Conservation (phyloP, 352 stramenopile genomes). For the Phytophthora citricola region DNA sequence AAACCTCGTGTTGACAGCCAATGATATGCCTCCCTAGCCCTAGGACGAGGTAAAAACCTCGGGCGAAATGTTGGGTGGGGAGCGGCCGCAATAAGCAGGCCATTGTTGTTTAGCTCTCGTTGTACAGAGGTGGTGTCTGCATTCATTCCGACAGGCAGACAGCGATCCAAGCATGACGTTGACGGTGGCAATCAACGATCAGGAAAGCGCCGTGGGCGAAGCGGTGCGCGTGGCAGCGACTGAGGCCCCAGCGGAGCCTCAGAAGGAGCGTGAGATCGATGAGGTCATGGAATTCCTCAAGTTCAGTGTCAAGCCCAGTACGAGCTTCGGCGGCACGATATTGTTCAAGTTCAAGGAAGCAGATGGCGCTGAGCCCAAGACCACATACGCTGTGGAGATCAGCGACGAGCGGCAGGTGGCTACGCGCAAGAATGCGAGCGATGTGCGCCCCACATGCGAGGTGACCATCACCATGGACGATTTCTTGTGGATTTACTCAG, state of each 20-base stretch:
- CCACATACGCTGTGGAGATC: conserved; percentile 77
- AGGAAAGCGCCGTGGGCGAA: conserved; percentile 16
- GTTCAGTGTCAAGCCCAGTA: conserved; percentile 81
- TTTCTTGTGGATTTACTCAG: conserved; percentile 89
- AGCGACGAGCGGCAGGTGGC: conserved; percentile 51
- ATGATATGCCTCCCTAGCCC: conserved; percentile 11
- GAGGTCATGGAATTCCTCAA: conserved; percentile 90
- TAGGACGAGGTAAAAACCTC: conserved; percentile 31
- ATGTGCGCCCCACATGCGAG: conserved; percentile 69
- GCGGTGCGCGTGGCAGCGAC: not conserved
- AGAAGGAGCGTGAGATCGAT: conserved; percentile 80
- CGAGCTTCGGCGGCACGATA: conserved; percentile 80
- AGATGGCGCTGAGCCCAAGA: conserved; percentile 40
- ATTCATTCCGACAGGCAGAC: not conserved
- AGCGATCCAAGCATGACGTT: conserved; percentile 5
- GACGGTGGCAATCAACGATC: conserved; percentile 15
- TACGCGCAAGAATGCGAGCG: conserved; percentile 65
- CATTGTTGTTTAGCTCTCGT: conserved; percentile 30
- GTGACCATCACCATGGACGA: conserved; percentile 89
- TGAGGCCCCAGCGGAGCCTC: not conserved
- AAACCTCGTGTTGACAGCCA: conserved; percentile 9
- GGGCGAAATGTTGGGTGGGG: conserved; percentile 29
- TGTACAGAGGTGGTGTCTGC: conserved; percentile 2
- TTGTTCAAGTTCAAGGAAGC: conserved; percentile 84
- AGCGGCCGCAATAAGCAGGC: not conserved